Conservation (phyloP, 768 basidiomycete genomes). For the Lactarius hatsudake region DNA sequence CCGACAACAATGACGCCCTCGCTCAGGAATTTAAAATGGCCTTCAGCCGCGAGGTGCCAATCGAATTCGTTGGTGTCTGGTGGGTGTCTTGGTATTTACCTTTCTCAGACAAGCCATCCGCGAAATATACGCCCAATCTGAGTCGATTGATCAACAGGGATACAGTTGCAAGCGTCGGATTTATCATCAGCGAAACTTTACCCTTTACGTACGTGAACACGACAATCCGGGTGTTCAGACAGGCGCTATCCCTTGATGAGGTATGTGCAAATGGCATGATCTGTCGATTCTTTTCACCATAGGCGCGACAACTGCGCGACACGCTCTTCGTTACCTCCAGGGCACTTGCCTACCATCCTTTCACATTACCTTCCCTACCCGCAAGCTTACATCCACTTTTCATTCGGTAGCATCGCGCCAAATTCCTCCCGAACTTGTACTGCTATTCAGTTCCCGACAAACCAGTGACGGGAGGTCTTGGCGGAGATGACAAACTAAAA, state of each 20-base stretch:
- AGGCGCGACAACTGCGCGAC: too few relatives aligned
- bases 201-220: slow-evolving; percentile 67
- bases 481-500: too few relatives aligned
- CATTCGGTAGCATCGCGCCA: too few relatives aligned
- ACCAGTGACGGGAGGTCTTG: too few relatives aligned
- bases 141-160: slow-evolving; percentile 47
- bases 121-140: not conserved
- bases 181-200: slow-evolving; percentile 54
- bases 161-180: slow-evolving; percentile 74
- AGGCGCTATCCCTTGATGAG: slow-evolving; percentile 77
- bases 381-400: too few relatives aligned
- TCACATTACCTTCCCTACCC: too few relatives aligned
- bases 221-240: slow-evolving; percentile 67
- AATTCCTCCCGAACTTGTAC: too few relatives aligned
- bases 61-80: slow-evolving; percentile 83
- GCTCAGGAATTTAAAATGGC: slow-evolving; percentile 69
- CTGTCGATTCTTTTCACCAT: too few relatives aligned
- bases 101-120: not conserved
- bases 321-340: too few relatives aligned
- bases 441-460: too few relatives aligned
- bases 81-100: slow-evolving; percentile 32
- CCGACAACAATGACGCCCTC: slow-evolving; percentile 46
- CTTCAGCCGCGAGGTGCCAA: slow-evolving; percentile 58
- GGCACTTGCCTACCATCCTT: too few relatives aligned
- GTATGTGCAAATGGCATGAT: slow-evolving; percentile 36